Percentiles rank a stretch among this genome's conserved stretches.
Evolutionary conservation across 2,329 filamentous ascomycete genomes (phyloP).

Genomic region (Botryosphaeria dothidea): DNA sequence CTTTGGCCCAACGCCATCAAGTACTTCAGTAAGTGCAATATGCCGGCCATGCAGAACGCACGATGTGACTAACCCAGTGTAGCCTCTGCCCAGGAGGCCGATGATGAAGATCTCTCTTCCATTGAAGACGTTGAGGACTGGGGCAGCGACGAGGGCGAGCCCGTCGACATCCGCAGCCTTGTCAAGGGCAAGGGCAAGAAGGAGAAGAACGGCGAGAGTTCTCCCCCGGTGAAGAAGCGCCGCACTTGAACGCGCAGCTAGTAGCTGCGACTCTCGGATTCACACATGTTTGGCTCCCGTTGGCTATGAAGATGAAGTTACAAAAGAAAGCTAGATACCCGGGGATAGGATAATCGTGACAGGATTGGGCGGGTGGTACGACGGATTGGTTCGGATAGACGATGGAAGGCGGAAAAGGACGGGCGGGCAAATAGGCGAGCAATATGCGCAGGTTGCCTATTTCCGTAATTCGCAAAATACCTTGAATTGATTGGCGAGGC

Average conservation of each 20-base stretch:
- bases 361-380: not conserved
- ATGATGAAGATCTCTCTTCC: constrained; percentile 66
- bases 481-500: not conserved
- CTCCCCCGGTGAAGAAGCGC: constrained; percentile 42
- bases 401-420: not conserved
- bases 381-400: not conserved
- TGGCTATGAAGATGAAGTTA: not conserved
- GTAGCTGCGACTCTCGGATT: not conserved
- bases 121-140: constrained; percentile 64
- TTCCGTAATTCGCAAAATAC: not conserved
- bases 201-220: constrained; percentile 35
- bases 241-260: not conserved
- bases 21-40: constrained; percentile 74
- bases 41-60: not conserved
- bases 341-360: not conserved
- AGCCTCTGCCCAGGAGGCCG: constrained; percentile 67
- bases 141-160: constrained; percentile 53
- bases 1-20: constrained; percentile 85
- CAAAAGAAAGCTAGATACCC: constrained; percentile 13
- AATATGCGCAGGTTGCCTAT: not conserved
- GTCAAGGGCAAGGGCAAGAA: constrained; percentile 50
- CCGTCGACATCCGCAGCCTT: constrained; percentile 47
- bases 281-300: not conserved
- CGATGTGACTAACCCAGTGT: not conserved
- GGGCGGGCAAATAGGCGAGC: not conserved